Conservation (phyloP, 495 filamentous ascomycete genomes). For the Symbiotaphrina buchneri region DNA sequence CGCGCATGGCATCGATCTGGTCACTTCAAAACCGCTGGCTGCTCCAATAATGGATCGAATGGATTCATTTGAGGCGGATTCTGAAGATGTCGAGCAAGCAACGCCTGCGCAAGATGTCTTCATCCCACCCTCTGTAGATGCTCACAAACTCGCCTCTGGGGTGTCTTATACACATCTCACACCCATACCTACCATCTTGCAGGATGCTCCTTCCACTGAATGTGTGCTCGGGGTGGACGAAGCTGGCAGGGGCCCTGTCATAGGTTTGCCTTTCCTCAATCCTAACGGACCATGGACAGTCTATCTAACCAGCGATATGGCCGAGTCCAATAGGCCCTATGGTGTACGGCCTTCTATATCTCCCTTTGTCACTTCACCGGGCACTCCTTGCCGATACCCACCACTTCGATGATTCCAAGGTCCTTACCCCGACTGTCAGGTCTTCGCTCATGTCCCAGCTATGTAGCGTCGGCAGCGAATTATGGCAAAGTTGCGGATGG, state of each 20-base stretch:
- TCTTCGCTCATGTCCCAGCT: slow-evolving; percentile 52
- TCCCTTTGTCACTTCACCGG: slow-evolving; percentile 42
- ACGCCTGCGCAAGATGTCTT: slow-evolving; percentile 35
- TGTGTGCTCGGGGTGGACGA: slow-evolving; percentile 83
- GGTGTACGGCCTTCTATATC: slow-evolving; percentile 86
- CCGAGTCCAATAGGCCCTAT: slow-evolving; percentile 38
- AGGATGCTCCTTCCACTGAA: slow-evolving; percentile 22
- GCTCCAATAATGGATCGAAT: no score
- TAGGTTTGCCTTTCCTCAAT: slow-evolving; percentile 20
- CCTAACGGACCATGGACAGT: neutral
- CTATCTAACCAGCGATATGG: no score
- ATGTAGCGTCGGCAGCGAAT: slow-evolving; percentile 39
- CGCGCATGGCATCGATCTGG: no score
- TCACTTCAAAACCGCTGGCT: no score
- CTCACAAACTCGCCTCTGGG: slow-evolving; percentile 35
- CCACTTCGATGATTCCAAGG: slow-evolving; percentile 85
- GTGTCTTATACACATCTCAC: slow-evolving; percentile 74
- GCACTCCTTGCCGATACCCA: slow-evolving; percentile 52
- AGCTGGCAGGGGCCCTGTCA: slow-evolving; percentile 82
- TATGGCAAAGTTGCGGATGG: slow-evolving; percentile 56
- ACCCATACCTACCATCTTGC: slow-evolving; percentile 27
- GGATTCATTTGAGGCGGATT: no score
- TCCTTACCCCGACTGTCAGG: slow-evolving; percentile 50
- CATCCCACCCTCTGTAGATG: slow-evolving; percentile 53
- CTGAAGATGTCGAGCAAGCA: slow-evolving; percentile 29